A percentile compares a stretch with the other conserved stretches of the same genome.
Evolutionary conservation across 192 early-diverging fungal genomes (phyloP).

Genomic region (Umbelopsis sp.): DNA sequence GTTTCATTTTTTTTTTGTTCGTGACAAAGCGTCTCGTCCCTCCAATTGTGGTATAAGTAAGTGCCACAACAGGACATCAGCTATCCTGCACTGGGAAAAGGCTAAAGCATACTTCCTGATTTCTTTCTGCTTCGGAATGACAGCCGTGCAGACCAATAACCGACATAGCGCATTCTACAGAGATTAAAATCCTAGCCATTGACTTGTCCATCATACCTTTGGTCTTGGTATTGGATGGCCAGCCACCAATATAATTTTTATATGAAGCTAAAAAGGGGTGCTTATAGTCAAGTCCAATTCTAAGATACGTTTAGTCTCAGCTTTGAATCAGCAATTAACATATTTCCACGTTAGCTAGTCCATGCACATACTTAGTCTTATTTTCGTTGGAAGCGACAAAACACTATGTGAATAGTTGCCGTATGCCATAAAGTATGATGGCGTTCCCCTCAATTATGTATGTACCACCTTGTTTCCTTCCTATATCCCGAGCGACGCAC

Average conservation of each 20-base stretch:
- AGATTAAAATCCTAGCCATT: background rate
- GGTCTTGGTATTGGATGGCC: too few species aligned
- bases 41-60: background rate
- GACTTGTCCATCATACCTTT: too few species aligned
- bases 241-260: too few species aligned
- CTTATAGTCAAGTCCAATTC: too few species aligned
- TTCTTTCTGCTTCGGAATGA: constrained; percentile 1
- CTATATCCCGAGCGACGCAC: background rate
- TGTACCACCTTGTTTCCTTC: background rate
- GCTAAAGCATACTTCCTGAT: background rate
- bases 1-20: constrained; percentile 2
- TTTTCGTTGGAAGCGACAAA: too few species aligned
- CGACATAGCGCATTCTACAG: background rate
- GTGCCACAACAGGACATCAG: background rate
- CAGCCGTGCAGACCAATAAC: background rate
- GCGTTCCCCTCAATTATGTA: background rate
- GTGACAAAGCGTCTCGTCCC: background rate
- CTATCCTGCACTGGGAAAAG: constrained; percentile 10
- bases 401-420: too few species aligned
- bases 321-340: too few species aligned
- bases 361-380: too few species aligned
- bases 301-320: too few species aligned
- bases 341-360: too few species aligned
- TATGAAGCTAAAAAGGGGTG: too few species aligned
- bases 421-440: too few species aligned